Evolutionary conservation across 805 yeast genomes (phyloP).

Genomic region (Kodamaea restingae): DNA sequence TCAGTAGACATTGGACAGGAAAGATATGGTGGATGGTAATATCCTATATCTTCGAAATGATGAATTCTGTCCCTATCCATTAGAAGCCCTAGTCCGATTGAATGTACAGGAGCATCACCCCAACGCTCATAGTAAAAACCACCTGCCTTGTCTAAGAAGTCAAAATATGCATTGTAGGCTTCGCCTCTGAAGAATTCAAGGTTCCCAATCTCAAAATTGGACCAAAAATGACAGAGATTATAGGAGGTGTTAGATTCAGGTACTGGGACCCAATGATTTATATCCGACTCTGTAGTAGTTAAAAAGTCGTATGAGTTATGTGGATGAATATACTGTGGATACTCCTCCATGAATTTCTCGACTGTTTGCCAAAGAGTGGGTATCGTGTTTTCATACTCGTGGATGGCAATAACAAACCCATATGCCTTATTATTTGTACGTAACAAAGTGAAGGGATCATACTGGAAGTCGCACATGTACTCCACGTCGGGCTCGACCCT

Average conservation of each 20-base stretch:
- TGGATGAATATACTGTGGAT: conserved; percentile 44
- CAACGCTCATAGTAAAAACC: conserved; percentile 60
- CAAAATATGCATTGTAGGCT: conserved; percentile 43
- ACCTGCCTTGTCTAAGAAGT: conserved; percentile 42
- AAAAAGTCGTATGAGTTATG: conserved; percentile 47
- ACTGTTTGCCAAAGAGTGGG: conserved; percentile 50
- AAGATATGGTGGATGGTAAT: conserved; percentile 41
- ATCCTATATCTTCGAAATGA: conserved; percentile 44
- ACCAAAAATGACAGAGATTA: conserved; percentile 63
- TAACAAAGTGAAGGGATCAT: conserved; percentile 48
- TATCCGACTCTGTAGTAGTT: conserved; percentile 38
- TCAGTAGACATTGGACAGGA: conserved; percentile 38
- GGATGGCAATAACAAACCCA: conserved; percentile 50
- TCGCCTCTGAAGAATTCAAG: conserved; percentile 47
- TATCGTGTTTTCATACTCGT: conserved; percentile 50
- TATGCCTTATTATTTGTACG: conserved; percentile 42
- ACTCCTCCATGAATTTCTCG: conserved; percentile 38
- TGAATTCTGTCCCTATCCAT: conserved; percentile 36
- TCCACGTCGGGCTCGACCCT: conserved; percentile 59
- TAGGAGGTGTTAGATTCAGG: conserved; percentile 22
- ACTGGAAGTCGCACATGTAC: conserved; percentile 53
- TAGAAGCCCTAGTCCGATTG: conserved; percentile 33
- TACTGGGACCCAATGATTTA: conserved; percentile 17
- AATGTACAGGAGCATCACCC: conserved; percentile 54
- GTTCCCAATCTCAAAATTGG: conserved; percentile 57